These are phyloP conservation scores for Aspergillus novofumigatus DNA, from an alignment of 2,329 filamentous ascomycete genomes.

Conservation along the genomic window DNA sequence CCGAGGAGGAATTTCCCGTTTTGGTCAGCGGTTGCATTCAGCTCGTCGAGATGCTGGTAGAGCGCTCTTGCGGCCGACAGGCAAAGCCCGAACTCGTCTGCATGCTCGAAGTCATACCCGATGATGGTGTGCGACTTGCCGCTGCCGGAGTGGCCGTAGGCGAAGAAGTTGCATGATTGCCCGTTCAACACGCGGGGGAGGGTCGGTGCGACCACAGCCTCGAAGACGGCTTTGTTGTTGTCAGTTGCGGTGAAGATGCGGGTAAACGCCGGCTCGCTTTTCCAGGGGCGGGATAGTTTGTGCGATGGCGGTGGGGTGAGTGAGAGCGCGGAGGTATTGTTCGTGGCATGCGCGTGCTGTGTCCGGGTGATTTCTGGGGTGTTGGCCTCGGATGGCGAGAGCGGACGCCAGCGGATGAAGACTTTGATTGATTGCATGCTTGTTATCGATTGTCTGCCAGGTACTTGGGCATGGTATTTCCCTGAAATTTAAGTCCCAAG, in stretches of 20 bases:
- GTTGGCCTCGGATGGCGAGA: background rate
- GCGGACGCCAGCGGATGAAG: constrained; percentile 2
- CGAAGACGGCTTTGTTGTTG: constrained; percentile 26
- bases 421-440: background rate
- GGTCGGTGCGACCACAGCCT: constrained; percentile 29
- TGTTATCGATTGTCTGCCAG: too few relatives aligned
- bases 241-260: constrained; percentile 18
- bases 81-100: constrained; percentile 34
- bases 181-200: constrained; percentile 33
- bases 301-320: background rate
- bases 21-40: constrained; percentile 20
- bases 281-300: constrained; percentile 17
- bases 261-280: constrained; percentile 21
- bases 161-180: constrained; percentile 40
- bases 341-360: background rate
- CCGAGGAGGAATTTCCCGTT: constrained; percentile 31
- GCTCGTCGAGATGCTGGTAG: constrained; percentile 18
- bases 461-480: too few relatives aligned
- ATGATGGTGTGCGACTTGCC: constrained; percentile 43
- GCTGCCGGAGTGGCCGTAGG: constrained; percentile 43
- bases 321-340: background rate
- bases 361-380: background rate
- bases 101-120: constrained; percentile 39
- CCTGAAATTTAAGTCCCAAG: too few relatives aligned
- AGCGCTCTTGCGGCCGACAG: constrained; percentile 33